Evolutionary conservation across 495 filamentous ascomycete species (phyloP), one percentile per base, ranked within the genome.

Genomic region (Evernia prunastri): DNA sequence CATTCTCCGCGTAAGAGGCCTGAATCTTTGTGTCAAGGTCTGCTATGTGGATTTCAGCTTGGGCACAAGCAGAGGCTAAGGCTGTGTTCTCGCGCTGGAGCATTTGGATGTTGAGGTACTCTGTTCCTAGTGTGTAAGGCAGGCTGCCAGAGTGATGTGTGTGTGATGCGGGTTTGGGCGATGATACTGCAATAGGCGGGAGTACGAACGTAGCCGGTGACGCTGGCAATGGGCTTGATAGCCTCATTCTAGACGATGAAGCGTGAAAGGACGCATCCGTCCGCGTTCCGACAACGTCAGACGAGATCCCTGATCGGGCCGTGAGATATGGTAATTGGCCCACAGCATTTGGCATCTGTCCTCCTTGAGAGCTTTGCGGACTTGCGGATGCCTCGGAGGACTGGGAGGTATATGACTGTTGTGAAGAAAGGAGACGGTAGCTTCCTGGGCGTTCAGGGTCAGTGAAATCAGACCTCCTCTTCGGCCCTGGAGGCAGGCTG

Each of bases 31-130:
- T 45, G 31, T 66, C 63, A 27, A 68, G 42, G 20, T 65, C 63
- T 61, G 63, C 63, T 27, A 63, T 60, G 9, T 58, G 53, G 45
- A 9, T 45, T 51, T 68, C 65, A 59, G 59, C 42, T 27, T 47
- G 57, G 27, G 54, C 31, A 20, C 45, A 64, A 3, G 60, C 65
- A 17, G 66, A 35, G 17, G 58, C 54, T 12, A 64, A 60, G n/a
- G 58, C 53, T 47, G 56, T 54, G 33, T 67, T 62, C 35, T 67
- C 67, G 35, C 60, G 65, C 49, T 69, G 65, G 12, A 63, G 37
- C 49, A 4, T 63, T 49, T 49, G 61, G 31, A 62, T 40, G 12
- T 1, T 62, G n/a, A 56, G 31, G 29, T 59, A 23, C 13, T 68
- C 63, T 23, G 49, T 13, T 35, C 43, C 45, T 20, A 37, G 11